Conservation (phyloP, 83 land plant genomes). For the Thuja plicata region DNA sequence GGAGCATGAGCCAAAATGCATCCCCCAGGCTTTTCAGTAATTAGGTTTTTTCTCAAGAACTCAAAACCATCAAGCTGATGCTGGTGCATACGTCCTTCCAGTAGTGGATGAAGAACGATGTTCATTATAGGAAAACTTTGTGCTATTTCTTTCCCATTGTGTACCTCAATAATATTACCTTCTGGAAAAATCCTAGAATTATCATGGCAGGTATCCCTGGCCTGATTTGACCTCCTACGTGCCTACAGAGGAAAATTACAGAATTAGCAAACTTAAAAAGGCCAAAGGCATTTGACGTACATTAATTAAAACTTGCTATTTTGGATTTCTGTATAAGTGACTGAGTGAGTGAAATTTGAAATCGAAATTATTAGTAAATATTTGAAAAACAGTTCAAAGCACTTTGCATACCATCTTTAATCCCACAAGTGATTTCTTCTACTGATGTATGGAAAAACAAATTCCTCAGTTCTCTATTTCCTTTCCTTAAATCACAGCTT, state of each 20-base stretch:
- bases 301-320: not conserved
- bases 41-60: slow-evolving; percentile 57
- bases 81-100: slow-evolving; percentile 51
- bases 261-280: not conserved
- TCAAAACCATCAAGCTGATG: slow-evolving; percentile 81
- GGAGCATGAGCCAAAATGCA: slow-evolving; percentile 91
- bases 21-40: slow-evolving; percentile 59
- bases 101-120: slow-evolving; percentile 60
- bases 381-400: not conserved
- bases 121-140: not conserved
- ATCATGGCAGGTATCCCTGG: not conserved
- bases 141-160: not conserved
- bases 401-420: not conserved
- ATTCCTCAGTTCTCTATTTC: not conserved
- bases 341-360: not conserved
- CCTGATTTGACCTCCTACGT: not conserved
- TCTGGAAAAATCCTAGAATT: not conserved
- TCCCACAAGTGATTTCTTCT: not conserved
- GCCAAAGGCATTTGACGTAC: not conserved
- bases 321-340: not conserved
- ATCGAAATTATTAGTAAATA: not conserved
- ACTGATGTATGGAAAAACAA: not conserved
- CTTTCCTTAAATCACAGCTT: not conserved
- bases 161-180: not conserved
- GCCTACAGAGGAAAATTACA: not conserved